These are phyloP conservation scores for Pichia sp. DNA, from an alignment of 1,139 yeast species.

Conservation along the genomic window DNA sequence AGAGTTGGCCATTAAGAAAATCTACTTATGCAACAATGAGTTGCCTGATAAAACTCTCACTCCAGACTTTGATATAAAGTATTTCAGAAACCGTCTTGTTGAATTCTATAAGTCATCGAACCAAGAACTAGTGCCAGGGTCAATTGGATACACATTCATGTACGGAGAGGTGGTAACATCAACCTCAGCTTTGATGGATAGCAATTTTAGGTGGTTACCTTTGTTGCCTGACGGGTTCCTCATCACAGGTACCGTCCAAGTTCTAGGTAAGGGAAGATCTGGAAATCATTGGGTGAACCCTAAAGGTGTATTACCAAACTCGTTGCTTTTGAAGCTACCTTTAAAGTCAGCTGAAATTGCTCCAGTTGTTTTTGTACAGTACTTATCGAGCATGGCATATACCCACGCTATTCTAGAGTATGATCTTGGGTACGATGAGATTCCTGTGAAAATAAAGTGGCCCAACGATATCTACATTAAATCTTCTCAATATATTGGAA, in stretches of 20 bases:
- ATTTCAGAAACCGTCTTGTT: constrained; percentile 49
- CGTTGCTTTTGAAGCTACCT: constrained; percentile 65
- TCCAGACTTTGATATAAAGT: constrained; percentile 64
- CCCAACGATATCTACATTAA: constrained; percentile 88
- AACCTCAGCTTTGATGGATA: constrained; percentile 73
- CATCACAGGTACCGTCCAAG: constrained; percentile 76
- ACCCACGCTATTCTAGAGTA: constrained; percentile 71
- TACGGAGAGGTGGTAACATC: constrained; percentile 92
- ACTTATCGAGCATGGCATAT: constrained; percentile 76
- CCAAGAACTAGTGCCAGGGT: constrained; percentile 27
- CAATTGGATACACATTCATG: constrained; percentile 58
- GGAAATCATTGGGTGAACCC: constrained; percentile 97
- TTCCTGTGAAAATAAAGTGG: constrained; percentile 89
- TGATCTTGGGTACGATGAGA: constrained; percentile 39
- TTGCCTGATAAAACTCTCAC: constrained; percentile 49
- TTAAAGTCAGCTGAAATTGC: constrained; percentile 34
- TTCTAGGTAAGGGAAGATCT: constrained; percentile 90
- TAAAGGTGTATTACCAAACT: constrained; percentile 81
- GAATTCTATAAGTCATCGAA: constrained; percentile 28
- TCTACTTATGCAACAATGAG: constrained; percentile 41
- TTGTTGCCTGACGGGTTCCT: constrained; percentile 68
- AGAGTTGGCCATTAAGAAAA: constrained; percentile 49
- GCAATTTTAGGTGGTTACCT: constrained; percentile 56
- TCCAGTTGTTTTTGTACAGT: constrained; percentile 78
- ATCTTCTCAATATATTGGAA: constrained; percentile 53